Evolutionary conservation across 108 stramenopile species (phyloP).

Genomic region (Poteriospumella lacustris): DNA sequence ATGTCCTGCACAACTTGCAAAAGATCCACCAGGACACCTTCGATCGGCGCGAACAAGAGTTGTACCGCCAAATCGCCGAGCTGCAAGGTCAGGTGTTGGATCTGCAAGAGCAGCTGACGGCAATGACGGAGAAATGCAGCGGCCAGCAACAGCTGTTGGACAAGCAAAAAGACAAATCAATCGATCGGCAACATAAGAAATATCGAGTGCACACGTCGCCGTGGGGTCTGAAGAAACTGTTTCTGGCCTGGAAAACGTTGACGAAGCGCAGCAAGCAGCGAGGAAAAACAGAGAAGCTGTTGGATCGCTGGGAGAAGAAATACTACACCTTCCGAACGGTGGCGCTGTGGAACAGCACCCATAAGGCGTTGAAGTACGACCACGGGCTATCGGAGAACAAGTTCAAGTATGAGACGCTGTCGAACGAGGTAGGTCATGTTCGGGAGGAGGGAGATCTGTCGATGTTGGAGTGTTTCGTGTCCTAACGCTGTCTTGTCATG

Average conservation of each 20-base stretch:
- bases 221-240: too few relatives aligned
- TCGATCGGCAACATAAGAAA: neutral
- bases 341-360: neutral
- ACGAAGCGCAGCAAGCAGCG: neutral
- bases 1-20: too few relatives aligned
- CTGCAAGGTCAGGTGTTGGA: neutral
- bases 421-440: neutral
- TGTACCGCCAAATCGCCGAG: neutral
- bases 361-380: neutral
- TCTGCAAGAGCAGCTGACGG: neutral
- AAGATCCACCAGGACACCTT: neutral
- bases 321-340: neutral
- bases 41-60: neutral
- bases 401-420: neutral
- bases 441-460: too few relatives aligned
- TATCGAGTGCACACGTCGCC: neutral
- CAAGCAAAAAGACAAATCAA: neutral
- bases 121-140: neutral
- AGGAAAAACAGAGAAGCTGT: neutral
- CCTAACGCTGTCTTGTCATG: neutral
- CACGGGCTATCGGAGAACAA: neutral
- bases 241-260: neutral
- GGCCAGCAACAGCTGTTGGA: neutral
- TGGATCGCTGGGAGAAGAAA: neutral
- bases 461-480: neutral